Evolutionary conservation across 495 filamentous ascomycete genomes (phyloP).

Genomic region (Corynascus novoguineensis): DNA sequence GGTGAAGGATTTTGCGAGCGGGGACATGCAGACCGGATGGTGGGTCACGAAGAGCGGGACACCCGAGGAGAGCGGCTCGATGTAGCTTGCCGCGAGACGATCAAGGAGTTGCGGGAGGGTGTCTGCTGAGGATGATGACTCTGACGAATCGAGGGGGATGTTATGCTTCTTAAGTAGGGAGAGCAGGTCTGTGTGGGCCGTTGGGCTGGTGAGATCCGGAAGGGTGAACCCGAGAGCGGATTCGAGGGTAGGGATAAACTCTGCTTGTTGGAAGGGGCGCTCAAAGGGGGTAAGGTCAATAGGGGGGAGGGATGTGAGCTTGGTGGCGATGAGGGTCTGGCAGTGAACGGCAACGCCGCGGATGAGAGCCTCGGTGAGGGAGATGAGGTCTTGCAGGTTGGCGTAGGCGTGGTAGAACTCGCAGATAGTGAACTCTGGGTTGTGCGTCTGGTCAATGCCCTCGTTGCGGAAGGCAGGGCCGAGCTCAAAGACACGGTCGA

Average conservation of each 20-base stretch:
- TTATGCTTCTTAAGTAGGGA: conserved; percentile 47
- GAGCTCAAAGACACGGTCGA: conserved; percentile 89
- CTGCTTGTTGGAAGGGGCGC: conserved; percentile 56
- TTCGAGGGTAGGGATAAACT: conserved; percentile 80
- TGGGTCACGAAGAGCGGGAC: conserved; percentile 84
- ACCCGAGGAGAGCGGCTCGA: conserved; percentile 62
- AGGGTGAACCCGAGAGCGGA: conserved; percentile 55
- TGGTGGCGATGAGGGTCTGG: conserved; percentile 41
- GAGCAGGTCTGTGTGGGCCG: conserved; percentile 52
- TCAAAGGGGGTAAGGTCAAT: conserved; percentile 39
- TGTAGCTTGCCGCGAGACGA: conserved; percentile 64
- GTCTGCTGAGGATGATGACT: conserved; percentile 46
- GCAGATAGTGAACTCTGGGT: conserved; percentile 95
- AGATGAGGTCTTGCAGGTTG: conserved; percentile 68
- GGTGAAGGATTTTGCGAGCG: conserved; percentile 79
- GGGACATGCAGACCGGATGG: conserved; percentile 86
- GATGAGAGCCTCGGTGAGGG: conserved; percentile 64
- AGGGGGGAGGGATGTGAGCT: conserved; percentile 45
- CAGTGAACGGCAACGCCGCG: conserved; percentile 52
- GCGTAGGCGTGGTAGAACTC: conserved; percentile 92
- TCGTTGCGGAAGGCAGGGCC: conserved; percentile 93
- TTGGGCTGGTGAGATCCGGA: conserved; percentile 56
- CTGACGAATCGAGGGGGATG: conserved; percentile 41
- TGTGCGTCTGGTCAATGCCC: conserved; percentile 93
- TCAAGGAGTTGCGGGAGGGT: conserved; percentile 76